phyloP scores from a whole-genome alignment of 352 stramenopile species.

The Globisporangium paddicum region DNA sequence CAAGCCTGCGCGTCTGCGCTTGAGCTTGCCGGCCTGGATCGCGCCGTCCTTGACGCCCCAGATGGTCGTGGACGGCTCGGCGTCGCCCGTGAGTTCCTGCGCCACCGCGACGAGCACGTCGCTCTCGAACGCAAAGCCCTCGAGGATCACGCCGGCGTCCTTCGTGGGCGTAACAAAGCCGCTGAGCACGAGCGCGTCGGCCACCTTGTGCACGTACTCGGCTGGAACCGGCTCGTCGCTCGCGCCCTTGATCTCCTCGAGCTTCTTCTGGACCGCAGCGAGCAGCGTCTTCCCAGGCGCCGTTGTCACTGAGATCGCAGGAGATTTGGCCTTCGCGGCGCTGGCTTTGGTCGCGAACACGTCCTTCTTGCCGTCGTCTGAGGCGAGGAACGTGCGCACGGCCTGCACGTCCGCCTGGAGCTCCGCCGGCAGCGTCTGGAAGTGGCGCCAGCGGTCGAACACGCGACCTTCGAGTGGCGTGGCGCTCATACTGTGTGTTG shows the following conservation, averaged over 20 bases:
- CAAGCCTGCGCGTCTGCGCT: neutral
- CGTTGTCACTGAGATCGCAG: neutral
- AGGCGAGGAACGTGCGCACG: neutral
- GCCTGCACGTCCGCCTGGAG: neutral
- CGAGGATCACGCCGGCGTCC: neutral
- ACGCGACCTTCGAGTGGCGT: neutral
- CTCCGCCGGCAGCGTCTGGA: neutral
- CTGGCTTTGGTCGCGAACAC: neutral
- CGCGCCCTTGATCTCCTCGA: neutral
- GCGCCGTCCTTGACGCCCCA: neutral
- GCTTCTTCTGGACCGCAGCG: neutral
- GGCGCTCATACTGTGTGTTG: neutral
- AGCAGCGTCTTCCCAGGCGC: neutral
- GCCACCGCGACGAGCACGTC: neutral
- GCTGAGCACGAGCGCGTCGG: neutral
- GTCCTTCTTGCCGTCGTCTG: neutral
- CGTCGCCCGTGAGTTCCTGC: neutral
- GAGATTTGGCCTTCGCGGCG: neutral
- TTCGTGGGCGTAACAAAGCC: neutral
- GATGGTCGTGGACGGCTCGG: neutral
- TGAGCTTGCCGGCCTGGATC: neutral
- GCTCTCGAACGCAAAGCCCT: neutral
- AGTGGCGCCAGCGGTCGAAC: neutral
- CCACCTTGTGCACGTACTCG: neutral
- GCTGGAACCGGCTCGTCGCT: neutral